Evolutionary conservation across 768 basidiomycete species (phyloP).

Genomic region (Pleurotus sapidus): DNA sequence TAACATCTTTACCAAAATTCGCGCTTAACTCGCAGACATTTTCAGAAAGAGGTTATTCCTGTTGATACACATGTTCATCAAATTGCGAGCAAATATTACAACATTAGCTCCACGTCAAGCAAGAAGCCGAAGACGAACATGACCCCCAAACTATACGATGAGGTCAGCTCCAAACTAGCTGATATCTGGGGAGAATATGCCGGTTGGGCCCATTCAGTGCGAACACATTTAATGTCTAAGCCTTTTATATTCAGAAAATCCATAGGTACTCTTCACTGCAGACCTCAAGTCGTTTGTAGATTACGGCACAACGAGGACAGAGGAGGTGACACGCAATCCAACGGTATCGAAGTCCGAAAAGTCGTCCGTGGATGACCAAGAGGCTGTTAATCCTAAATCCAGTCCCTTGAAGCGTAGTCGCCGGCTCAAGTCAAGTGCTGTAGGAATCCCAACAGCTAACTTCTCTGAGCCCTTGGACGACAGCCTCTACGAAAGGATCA

Average conservation of each 20-base stretch:
- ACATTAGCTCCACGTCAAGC: conserved; percentile 39
- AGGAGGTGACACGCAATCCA: background rate
- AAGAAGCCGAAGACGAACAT: conserved; percentile 48
- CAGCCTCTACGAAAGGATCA: conserved; percentile 2
- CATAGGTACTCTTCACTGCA: conserved; percentile 73
- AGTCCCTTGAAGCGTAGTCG: too few relatives aligned
- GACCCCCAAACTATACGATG: conserved; percentile 76
- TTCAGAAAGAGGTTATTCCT: conserved; percentile 80
- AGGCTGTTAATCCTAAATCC: too few relatives aligned
- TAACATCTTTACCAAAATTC: background rate
- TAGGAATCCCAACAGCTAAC: too few relatives aligned
- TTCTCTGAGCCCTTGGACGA: background rate
- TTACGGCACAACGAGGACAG: conserved; percentile 42
- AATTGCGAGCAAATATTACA: conserved; percentile 80
- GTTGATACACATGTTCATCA: conserved; percentile 96
- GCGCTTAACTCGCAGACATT: background rate
- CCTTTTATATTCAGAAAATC: background rate
- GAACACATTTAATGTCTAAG: conserved; percentile 16
- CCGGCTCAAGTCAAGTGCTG: too few relatives aligned
- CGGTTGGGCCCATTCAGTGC: conserved; percentile 87
- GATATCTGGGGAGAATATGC: conserved; percentile 80
- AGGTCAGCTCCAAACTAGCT: conserved; percentile 59
- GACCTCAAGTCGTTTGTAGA: conserved; percentile 67
- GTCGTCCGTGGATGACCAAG: background rate
- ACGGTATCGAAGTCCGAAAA: background rate